Evolutionary conservation across 2,329 filamentous ascomycete species (phyloP), one percentile per base, ranked within the genome.

Genomic region (Macroventuria anomochaeta): DNA sequence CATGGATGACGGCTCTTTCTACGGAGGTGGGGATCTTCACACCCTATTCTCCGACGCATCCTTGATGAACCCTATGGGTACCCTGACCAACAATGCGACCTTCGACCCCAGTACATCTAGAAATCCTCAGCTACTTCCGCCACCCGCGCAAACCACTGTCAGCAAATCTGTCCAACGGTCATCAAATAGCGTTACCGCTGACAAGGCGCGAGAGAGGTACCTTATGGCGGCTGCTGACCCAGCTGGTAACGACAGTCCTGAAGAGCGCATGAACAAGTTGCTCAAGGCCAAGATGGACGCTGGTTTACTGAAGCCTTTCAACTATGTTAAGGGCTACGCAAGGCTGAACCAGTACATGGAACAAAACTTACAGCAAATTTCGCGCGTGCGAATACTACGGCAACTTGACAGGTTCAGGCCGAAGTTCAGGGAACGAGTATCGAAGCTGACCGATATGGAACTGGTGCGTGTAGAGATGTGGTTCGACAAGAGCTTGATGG

Each of bases 221-320:
- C 97, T 97, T 77, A 88, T 97, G 76, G 96, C 96, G 61, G 95
- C 95, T 12, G 95, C 95, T 42, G 95, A 99, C 73, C 95, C 95
- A 2, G 91, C 91, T 5, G 93, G 93, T 46, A 60, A 91, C 63
- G 86, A 88, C 65, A 89, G 89, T 18, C 92, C 95, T 11, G 93
- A 97, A 75, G 91, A 96, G 74, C 89, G 95, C 55, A 96, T 99
- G 90, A 89, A 93, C 69, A 91, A 95, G 64, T 85, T 99, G 6
- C 85, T 99, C 51, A 90, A 89, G 73, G 95, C 95, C 59, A 99
- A 99, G 76, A 96, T 96, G 76, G 93, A 97, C 63, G 95, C 95
- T 0, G 95, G 95, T 1, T 82, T 99, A 68, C 80, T 99, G 53
- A 95, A 93, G 70, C 95, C 95, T 1, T 99, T 99, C 82, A 97